Evolutionary conservation across 257 asterid species (phyloP).

Genomic region (Asclepias syriaca): DNA sequence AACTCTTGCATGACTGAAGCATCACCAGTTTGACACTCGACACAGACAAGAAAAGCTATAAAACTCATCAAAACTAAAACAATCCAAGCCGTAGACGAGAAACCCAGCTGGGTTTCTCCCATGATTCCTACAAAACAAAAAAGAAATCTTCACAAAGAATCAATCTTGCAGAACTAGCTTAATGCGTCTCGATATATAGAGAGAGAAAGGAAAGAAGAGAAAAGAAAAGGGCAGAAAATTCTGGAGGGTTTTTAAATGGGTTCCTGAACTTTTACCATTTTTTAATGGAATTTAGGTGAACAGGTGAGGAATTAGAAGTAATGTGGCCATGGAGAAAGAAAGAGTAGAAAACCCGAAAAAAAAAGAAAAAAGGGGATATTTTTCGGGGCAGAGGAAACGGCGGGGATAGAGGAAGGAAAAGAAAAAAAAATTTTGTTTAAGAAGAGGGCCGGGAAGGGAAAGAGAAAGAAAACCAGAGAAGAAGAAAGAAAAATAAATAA

Average conservation of each 20-base stretch:
- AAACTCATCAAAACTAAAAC: conserved; percentile 5
- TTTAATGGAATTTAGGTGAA: background rate
- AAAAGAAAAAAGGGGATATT: background rate
- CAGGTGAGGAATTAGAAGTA: conserved; percentile 1
- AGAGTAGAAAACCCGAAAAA: background rate
- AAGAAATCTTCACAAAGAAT: background rate
- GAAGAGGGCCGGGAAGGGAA: no score
- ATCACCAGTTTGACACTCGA: conserved; percentile 24
- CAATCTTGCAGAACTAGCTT: conserved; percentile 2
- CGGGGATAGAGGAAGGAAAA: conserved; percentile 32
- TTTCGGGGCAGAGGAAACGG: conserved; percentile 23
- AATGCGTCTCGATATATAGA: background rate
- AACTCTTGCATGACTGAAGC: conserved; percentile 32
- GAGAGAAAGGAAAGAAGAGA: background rate
- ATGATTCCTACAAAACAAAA: background rate
- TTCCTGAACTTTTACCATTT: background rate
- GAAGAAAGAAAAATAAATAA: no score
- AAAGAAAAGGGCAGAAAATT: background rate
- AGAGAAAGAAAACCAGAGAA: no score
- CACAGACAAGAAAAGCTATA: background rate
- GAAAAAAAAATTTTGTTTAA: background rate
- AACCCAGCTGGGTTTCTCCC: conserved; percentile 20
- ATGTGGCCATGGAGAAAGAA: background rate
- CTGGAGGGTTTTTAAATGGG: background rate
- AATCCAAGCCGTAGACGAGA: background rate